A percentile compares a stretch with the other conserved stretches of the same genome.
Conservation (phyloP, 2,329 filamentous ascomycete genomes). For the Colletotrichum sp. region DNA sequence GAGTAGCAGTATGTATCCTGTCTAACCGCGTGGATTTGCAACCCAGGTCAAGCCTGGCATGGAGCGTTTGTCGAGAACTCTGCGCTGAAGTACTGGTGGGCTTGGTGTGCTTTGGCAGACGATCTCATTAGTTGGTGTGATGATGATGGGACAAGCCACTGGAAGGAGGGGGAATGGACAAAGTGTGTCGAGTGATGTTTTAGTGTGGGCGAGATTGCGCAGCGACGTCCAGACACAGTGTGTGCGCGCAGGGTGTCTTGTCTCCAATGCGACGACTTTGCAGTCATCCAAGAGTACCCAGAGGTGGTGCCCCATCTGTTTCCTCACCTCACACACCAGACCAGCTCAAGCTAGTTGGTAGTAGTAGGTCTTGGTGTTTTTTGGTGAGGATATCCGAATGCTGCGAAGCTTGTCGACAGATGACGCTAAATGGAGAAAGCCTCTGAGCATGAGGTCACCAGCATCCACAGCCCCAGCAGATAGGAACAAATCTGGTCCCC, state of each 20-base stretch:
- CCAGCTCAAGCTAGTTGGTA: not conserved
- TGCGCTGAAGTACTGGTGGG: not conserved
- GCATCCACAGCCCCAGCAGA: slow-evolving; percentile 8
- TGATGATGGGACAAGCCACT: slow-evolving; percentile 20
- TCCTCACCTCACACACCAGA: not conserved
- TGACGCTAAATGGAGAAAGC: not conserved
- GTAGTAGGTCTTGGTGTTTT: not conserved
- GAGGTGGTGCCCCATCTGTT: not conserved
- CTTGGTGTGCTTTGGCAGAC: slow-evolving; percentile 1
- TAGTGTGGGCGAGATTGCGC: slow-evolving; percentile 17
- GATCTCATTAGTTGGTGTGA: not conserved
- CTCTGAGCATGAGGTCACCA: not conserved
- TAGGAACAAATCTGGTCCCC: not conserved
- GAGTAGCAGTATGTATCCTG: not conserved
- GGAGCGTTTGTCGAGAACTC: slow-evolving; percentile 11
- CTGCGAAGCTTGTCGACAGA: not conserved
- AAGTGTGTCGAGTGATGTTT: slow-evolving; percentile 21
- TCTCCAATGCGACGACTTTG: not conserved
- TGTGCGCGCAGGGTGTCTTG: not conserved
- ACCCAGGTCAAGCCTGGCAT: slow-evolving; percentile 9
- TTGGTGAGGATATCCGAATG: not conserved
- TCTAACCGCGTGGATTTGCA: slow-evolving; percentile 10
- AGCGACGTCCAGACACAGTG: slow-evolving; percentile 12
- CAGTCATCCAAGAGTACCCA: not conserved
- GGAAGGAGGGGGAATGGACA: slow-evolving; percentile 14